Percentiles rank a stretch among this genome's conserved stretches.
Evolutionary conservation across 495 filamentous ascomycete genomes (phyloP).

Genomic region (Penicillium goetzii): DNA sequence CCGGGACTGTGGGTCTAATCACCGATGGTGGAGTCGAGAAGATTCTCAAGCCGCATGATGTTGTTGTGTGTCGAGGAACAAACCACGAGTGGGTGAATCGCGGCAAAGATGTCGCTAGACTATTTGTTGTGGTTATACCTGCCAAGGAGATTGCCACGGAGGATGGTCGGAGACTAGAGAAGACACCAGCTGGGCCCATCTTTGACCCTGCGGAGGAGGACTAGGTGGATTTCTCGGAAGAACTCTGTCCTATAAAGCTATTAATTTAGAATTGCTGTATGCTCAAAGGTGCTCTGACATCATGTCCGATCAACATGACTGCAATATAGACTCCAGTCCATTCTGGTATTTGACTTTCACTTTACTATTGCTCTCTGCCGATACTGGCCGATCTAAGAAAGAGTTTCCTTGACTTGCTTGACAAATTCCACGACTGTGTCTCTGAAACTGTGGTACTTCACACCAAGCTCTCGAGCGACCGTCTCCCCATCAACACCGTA

Average conservation of each 20-base stretch:
- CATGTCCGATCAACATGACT: too few species aligned
- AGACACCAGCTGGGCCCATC: slow-evolving; percentile 29
- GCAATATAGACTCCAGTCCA: too few species aligned
- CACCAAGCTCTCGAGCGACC: slow-evolving; percentile 42
- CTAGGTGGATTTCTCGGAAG: not conserved
- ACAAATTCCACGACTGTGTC: slow-evolving; percentile 40
- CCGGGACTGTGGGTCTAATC: slow-evolving; percentile 28
- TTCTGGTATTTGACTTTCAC: too few species aligned
- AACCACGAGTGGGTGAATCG: slow-evolving; percentile 39
- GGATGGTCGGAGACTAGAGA: slow-evolving; percentile 26
- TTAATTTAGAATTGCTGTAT: not conserved
- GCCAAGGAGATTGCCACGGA: slow-evolving; percentile 27
- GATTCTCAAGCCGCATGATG: slow-evolving; percentile 30
- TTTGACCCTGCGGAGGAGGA: slow-evolving; percentile 31
- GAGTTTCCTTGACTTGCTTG: slow-evolving; percentile 45
- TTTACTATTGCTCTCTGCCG: too few species aligned
- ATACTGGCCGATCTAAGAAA: not conserved
- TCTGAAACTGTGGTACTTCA: slow-evolving; percentile 41
- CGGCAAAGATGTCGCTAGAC: slow-evolving; percentile 23
- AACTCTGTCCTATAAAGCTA: not conserved
- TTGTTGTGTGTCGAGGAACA: slow-evolving; percentile 30
- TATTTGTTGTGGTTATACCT: slow-evolving; percentile 32
- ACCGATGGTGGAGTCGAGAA: slow-evolving; percentile 32
- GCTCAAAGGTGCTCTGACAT: not conserved
- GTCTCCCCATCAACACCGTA: slow-evolving; percentile 47